These are phyloP conservation scores for Trichoderma sp. DNA, from an alignment of 2,329 filamentous ascomycete species.

Conservation along the genomic window DNA sequence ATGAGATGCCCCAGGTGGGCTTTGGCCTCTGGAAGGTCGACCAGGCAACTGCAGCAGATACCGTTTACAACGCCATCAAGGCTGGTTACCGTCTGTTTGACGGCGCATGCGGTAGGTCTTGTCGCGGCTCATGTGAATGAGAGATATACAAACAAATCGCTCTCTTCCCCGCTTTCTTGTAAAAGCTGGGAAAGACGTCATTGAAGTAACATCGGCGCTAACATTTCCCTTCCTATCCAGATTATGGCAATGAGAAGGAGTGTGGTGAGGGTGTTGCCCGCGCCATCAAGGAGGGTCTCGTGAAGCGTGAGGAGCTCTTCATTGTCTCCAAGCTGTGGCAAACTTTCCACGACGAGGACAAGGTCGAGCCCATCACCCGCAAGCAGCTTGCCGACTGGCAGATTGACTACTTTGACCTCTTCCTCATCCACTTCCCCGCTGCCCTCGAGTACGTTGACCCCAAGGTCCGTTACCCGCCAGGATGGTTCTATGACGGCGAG, in stretches of 20 bases:
- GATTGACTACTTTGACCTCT: slow-evolving; percentile 87
- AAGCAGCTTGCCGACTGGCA: slow-evolving; percentile 81
- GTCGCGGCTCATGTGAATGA: not conserved
- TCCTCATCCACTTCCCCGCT: slow-evolving; percentile 86
- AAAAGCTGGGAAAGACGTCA: not conserved
- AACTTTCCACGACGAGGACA: slow-evolving; percentile 80
- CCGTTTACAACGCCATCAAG: slow-evolving; percentile 75
- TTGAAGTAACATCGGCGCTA: slow-evolving; percentile 6
- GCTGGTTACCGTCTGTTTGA: slow-evolving; percentile 62
- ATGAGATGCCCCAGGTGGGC: slow-evolving; percentile 74
- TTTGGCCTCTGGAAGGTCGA: slow-evolving; percentile 85
- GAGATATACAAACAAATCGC: not conserved
- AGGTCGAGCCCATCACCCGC: slow-evolving; percentile 72
- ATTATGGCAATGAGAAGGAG: slow-evolving; percentile 83
- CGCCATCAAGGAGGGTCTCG: slow-evolving; percentile 77
- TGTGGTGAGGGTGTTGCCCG: slow-evolving; percentile 74
- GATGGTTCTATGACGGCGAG: slow-evolving; percentile 69
- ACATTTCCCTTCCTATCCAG: slow-evolving; percentile 42
- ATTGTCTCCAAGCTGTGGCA: slow-evolving; percentile 94
- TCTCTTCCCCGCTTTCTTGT: slow-evolving; percentile 2
- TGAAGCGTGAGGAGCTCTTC: slow-evolving; percentile 86
- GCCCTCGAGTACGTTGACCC: slow-evolving; percentile 85
- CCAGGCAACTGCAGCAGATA: slow-evolving; percentile 70
- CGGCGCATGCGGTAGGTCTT: slow-evolving; percentile 56
- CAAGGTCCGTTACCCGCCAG: slow-evolving; percentile 73